Evolutionary conservation across 805 yeast species (phyloP), one percentile per base, ranked within the genome.

Genomic region (Pichia eremophila): DNA sequence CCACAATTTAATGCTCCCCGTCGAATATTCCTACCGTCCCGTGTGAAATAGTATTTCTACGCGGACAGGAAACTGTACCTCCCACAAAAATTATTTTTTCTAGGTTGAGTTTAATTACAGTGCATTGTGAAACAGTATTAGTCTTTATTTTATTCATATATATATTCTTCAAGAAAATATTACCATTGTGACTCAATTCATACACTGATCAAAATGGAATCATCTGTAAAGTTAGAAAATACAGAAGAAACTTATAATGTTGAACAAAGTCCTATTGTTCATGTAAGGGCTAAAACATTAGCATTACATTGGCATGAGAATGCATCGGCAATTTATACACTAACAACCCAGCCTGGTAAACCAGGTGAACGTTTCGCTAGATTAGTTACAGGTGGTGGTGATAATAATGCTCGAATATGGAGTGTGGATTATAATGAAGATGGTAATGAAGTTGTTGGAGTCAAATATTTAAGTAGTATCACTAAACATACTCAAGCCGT

Each of bases 401-500:
- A 93, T 64, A 85, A 84, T 61, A 85, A 86, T 56, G 83, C 88
- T n/a, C 72, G 97, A 44, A 55, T 67, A 27, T 67, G 71, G 71
- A 54, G 56, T 40, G 48, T 62, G 31, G 41, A 46, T 2, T 63
- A 57, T 43, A 58, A 54, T 6, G 56, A 54, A 12, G 55, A 54
- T 9, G 57, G 46, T 5, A 49, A 52, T 5, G 56, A 55, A n/a
- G 57, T 63, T 11, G 53, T 45, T 8, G 60, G 76, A 0, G 84
- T 89, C 17, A 84, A 81, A 51, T 91, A 89, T 62, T 68, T 89
- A 29, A 77, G 93, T 17, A 87, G 96, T 0, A 71, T 93, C 44
- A 65, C 83, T 4, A 89, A 88, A 56, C 99, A 93, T 61, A 85
- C 93, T 2, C 96, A 89, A 62, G 96, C 98, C 0, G 96, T 93